phyloP scores from a whole-genome alignment of 2,329 filamentous ascomycete genomes.

The Metarhizium anisopliae region DNA sequence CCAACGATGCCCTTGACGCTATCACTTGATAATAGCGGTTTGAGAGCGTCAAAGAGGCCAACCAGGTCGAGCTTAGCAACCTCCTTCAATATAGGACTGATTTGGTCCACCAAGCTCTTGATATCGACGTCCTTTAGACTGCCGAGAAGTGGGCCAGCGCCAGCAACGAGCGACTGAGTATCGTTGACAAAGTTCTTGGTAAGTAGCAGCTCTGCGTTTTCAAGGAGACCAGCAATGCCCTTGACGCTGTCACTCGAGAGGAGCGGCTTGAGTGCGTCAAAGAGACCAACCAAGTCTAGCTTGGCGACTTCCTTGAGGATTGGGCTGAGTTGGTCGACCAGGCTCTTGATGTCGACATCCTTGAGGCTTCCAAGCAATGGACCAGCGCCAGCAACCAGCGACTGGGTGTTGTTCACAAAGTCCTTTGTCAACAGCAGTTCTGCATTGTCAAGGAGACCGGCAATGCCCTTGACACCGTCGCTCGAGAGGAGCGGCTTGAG shows the following conservation, averaged over 20 bases:
- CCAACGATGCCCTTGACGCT: constrained; percentile 14
- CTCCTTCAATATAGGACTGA: constrained; percentile 21
- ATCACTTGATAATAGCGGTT: constrained; percentile 13
- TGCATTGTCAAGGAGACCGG: constrained; percentile 3
- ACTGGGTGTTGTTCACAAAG: constrained; percentile 13
- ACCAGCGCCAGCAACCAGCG: constrained; percentile 12
- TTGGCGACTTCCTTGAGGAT: constrained; percentile 15
- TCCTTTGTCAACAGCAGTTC: constrained; percentile 8
- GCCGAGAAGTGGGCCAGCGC: constrained; percentile 22
- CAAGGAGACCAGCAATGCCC: constrained; percentile 8
- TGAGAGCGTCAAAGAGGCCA: constrained; percentile 3
- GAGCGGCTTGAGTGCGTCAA: constrained; percentile 8
- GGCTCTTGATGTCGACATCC: constrained; percentile 15
- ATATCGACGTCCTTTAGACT: constrained; percentile 22
- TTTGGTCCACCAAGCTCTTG: constrained; percentile 8
- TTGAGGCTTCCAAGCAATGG: constrained; percentile 26
- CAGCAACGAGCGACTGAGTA: constrained; percentile 4
- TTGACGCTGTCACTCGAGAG: constrained; percentile 10
- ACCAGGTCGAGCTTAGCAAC: constrained; percentile 3
- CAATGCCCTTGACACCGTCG: constrained; percentile 13
- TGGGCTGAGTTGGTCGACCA: constrained; percentile 14
- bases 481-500: constrained; percentile 11
- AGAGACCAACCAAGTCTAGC: constrained; percentile 2
- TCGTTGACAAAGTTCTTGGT: constrained; percentile 14
- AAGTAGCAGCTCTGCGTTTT: constrained; percentile 1